A percentile compares a stretch with the other conserved stretches of the same genome.
Conservation (phyloP, 1,139 yeast species). For the Sugiyamaella sp. region DNA sequence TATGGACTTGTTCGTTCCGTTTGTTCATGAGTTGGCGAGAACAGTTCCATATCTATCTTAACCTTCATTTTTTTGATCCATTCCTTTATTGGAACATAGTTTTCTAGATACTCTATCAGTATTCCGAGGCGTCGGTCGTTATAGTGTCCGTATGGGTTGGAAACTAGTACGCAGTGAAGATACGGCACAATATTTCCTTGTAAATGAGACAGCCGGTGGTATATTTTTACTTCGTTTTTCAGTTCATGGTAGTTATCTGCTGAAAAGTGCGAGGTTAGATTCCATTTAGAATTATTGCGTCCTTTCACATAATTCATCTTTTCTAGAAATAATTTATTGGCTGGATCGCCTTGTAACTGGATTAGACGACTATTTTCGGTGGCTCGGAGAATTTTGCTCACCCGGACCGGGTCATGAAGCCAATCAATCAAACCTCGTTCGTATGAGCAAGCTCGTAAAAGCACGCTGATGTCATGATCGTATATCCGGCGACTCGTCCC, state of each 20-base stretch:
- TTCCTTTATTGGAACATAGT: slow-evolving; percentile 21
- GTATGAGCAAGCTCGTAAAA: neutral
- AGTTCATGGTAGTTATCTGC: slow-evolving; percentile 9
- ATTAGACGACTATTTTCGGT: slow-evolving; percentile 2
- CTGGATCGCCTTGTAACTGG: slow-evolving; percentile 6
- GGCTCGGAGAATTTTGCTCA: slow-evolving; percentile 1
- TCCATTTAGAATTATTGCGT: slow-evolving; percentile 5
- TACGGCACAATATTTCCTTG: slow-evolving; percentile 31
- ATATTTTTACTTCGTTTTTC: slow-evolving; percentile 22
- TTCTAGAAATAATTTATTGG: slow-evolving; percentile 4
- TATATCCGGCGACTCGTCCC: slow-evolving; percentile 3
- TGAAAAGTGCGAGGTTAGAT: neutral
- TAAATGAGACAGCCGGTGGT: slow-evolving; percentile 22
- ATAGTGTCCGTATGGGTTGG: slow-evolving; percentile 29
- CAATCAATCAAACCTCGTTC: slow-evolving; percentile 10
- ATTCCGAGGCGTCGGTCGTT: slow-evolving; percentile 26
- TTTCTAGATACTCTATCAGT: slow-evolving; percentile 26
- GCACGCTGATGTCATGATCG: slow-evolving; percentile 10
- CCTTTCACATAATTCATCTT: slow-evolving; percentile 13
- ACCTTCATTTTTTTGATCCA: slow-evolving; percentile 23
- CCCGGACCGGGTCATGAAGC: slow-evolving; percentile 2
- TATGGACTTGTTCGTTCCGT: neutral
- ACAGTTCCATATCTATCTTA: slow-evolving; percentile 1
- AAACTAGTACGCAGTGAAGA: slow-evolving; percentile 22
- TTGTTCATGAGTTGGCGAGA: slow-evolving; percentile 7